phyloP scores from a whole-genome alignment of 208 protist genomes.

The Acanthamoeba quina region DNA sequence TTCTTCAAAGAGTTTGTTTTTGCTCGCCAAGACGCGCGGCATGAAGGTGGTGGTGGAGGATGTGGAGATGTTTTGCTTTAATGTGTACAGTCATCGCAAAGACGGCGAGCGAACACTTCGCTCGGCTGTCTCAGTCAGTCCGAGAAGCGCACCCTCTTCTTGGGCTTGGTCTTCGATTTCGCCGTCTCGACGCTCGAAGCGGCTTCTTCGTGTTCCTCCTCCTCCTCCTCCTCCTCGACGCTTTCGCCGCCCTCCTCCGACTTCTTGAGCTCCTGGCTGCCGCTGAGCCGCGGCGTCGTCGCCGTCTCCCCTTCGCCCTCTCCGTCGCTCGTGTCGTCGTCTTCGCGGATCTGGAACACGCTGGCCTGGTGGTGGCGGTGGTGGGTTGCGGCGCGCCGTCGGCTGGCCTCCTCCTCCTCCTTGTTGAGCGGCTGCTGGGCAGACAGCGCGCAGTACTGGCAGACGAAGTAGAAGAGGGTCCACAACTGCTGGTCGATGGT shows the following conservation, averaged over 20 bases:
- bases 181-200: neutral
- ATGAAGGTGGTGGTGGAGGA: neutral
- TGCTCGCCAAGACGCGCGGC: no score
- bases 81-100: neutral
- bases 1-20: no score
- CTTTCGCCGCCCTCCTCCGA: constrained; percentile 18
- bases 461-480: constrained; percentile 13
- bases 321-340: neutral
- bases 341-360: neutral
- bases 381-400: neutral
- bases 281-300: neutral
- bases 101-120: constrained; percentile 34
- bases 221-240: neutral
- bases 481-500: constrained; percentile 19
- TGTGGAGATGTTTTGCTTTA: neutral
- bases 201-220: neutral
- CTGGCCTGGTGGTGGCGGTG: neutral
- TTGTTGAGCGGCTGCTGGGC: neutral
- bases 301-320: neutral
- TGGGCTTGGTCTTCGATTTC: neutral
- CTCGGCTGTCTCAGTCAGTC: neutral
- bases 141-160: constrained; percentile 41
- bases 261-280: constrained; percentile 50
- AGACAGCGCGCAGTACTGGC: neutral
- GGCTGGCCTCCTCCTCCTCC: neutral